Evolutionary conservation across 306 rosid genomes (phyloP).

Genomic region (Quercus ilex): DNA sequence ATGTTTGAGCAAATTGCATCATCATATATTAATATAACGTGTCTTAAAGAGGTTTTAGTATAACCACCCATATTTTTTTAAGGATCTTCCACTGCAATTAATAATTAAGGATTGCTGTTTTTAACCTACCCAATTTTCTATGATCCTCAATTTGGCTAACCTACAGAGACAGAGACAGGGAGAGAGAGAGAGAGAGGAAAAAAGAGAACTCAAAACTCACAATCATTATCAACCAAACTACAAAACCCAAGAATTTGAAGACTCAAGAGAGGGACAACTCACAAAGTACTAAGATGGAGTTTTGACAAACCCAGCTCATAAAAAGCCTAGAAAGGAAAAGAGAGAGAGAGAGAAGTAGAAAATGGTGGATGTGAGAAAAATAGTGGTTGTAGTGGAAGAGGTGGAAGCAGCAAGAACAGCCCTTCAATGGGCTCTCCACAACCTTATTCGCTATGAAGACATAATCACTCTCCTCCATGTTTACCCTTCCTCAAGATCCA

Average conservation of each 20-base stretch:
- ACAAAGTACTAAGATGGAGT: background rate
- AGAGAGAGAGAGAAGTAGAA: background rate
- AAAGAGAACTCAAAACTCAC: slow-evolving; percentile 11
- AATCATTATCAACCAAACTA: background rate
- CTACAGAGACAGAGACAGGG: background rate
- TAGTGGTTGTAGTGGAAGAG: slow-evolving; percentile 83
- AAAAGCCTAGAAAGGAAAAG: background rate
- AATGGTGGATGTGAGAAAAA: slow-evolving; percentile 74
- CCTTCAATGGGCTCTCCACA: slow-evolving; percentile 73
- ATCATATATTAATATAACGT: no score
- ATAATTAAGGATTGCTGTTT: background rate
- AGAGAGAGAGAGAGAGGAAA: background rate
- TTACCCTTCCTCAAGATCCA: slow-evolving; percentile 51
- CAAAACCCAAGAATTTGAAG: background rate
- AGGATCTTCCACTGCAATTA: background rate
- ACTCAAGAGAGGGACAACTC: slow-evolving; percentile 4
- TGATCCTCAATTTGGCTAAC: background rate
- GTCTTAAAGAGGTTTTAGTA: background rate
- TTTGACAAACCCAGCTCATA: background rate
- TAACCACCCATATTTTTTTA: background rate
- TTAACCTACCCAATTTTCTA: background rate
- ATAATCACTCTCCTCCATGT: slow-evolving; percentile 77
- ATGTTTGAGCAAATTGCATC: no score
- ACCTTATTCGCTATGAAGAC: slow-evolving; percentile 74
- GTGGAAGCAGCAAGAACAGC: slow-evolving; percentile 83